phyloP scores from a whole-genome alignment of 2,329 filamentous ascomycete genomes.

The Metarhizium sp. region DNA sequence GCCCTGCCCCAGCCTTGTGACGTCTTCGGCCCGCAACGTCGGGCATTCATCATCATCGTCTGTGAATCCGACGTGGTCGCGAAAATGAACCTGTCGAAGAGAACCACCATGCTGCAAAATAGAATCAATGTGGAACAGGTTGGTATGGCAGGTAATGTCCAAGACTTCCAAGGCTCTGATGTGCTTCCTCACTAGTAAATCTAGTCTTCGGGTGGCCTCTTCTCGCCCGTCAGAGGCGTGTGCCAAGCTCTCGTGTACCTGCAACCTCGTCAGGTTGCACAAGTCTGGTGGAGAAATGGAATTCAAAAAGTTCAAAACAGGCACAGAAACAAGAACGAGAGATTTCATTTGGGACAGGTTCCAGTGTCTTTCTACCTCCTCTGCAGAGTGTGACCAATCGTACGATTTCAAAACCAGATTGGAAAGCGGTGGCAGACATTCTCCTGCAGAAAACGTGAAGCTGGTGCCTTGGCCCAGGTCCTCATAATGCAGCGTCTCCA shows the following conservation, averaged over 20 bases:
- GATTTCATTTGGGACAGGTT: slow-evolving; percentile 33
- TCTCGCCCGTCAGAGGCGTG: slow-evolving; percentile 26
- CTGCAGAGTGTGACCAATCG: slow-evolving; percentile 34
- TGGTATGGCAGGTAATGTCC: slow-evolving; percentile 31
- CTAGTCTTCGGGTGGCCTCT: slow-evolving; percentile 30
- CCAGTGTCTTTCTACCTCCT: slow-evolving; percentile 33
- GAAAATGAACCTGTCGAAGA: slow-evolving; percentile 29
- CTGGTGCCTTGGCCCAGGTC: slow-evolving; percentile 35
- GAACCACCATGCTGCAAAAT: slow-evolving; percentile 28
- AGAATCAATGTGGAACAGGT: slow-evolving; percentile 29
- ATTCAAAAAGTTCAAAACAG: slow-evolving; percentile 32
- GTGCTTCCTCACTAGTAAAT: slow-evolving; percentile 26
- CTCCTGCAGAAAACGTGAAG: slow-evolving; percentile 28
- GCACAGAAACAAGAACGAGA: slow-evolving; percentile 33
- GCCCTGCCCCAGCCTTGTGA: slow-evolving; percentile 21
- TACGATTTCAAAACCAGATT: slow-evolving; percentile 36
- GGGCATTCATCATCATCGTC: slow-evolving; percentile 33
- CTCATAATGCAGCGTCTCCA: slow-evolving; percentile 32
- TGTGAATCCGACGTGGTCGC: slow-evolving; percentile 35
- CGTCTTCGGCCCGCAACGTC: slow-evolving; percentile 25
- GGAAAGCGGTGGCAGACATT: slow-evolving; percentile 32
- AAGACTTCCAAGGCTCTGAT: slow-evolving; percentile 28
- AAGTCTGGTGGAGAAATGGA: slow-evolving; percentile 30
- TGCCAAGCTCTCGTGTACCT: slow-evolving; percentile 35
- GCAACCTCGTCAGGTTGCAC: slow-evolving; percentile 24